Evolutionary conservation across 495 filamentous ascomycete genomes (phyloP), one percentile per base, ranked within the genome.

Genomic region (Ramalina peruviana): DNA sequence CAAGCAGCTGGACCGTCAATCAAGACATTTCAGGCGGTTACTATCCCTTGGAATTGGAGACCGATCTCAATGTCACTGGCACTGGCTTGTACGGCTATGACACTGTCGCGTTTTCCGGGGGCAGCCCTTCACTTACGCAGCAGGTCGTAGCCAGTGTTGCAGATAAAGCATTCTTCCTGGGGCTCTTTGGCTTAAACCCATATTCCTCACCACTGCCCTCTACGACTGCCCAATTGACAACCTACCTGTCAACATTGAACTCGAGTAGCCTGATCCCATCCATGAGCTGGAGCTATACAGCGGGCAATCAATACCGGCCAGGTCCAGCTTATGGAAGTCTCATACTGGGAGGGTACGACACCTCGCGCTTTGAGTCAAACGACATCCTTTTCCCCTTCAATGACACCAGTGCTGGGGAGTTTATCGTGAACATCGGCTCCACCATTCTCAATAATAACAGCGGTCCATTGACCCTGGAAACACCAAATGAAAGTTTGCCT

Each of bases 321-420:
- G 68, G 70, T 26, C 59, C 64, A 42, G 68, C 72, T 4, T 67
- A 70, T 49, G 70, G 64, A 12, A 72, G 69, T 40, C 60, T 80
- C 6, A 74, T 73, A 7, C 63, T 79, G 30, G 76, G 74, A 6
- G 76, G 76, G 1, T 80, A 75, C 54, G 76, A 80, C 52, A 51
- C 62, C 5, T 71, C 74, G 4, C 62, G 72, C n/a, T 75, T 74
- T 53, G 59, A 61, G 9, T 62, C 67, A 5, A 78, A 76, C 50
- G 51, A 70, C 46, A 58, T 73, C 21, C 62, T 62, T 3, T 74
- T 78, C 51, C 62, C 55, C 13, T 71, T 80, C 62, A 67, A 67
- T 3, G 64, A 59, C 1, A 68, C 74, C 53, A 59, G 67, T 40
- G 63, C 68, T 23, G 60, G 72, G 2, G 72, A 76, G 49, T 55